These are phyloP conservation scores for Picea sitchensis DNA, from an alignment of 75 land plant species.

Conservation along the genomic window DNA sequence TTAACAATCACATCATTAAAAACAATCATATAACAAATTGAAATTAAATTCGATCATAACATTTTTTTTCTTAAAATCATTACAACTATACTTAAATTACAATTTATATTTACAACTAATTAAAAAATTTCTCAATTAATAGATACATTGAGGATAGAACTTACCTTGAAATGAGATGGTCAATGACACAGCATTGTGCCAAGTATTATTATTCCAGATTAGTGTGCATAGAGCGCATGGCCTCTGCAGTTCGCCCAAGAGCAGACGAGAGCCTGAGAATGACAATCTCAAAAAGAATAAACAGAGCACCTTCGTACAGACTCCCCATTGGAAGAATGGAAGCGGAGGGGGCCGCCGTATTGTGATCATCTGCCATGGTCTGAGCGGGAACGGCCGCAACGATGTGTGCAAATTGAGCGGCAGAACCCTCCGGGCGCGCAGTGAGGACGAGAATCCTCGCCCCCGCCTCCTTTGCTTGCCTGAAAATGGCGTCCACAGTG, in stretches of 20 bases:
- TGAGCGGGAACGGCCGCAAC: slow-evolving; percentile 40
- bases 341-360: not conserved
- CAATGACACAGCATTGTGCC: too few species aligned
- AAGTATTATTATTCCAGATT: slow-evolving; percentile 54
- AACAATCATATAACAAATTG: too few species aligned
- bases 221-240: slow-evolving; percentile 67
- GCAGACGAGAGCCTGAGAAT: slow-evolving; percentile 38
- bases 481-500: slow-evolving; percentile 77
- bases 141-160: too few species aligned
- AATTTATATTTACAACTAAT: too few species aligned
- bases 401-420: slow-evolving; percentile 18
- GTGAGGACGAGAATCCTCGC: slow-evolving; percentile 70
- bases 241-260: slow-evolving; percentile 43
- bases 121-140: too few species aligned
- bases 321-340: slow-evolving; percentile 87
- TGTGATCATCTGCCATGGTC: slow-evolving; percentile 51
- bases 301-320: slow-evolving; percentile 86
- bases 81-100: too few species aligned
- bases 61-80: too few species aligned
- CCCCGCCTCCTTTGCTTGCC: slow-evolving; percentile 41
- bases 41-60: too few species aligned
- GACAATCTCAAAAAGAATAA: slow-evolving; percentile 85
- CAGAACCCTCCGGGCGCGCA: slow-evolving; percentile 51
- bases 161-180: too few species aligned
- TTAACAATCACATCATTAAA: too few species aligned